Conservation (phyloP, 768 basidiomycete genomes). For the Omphalotus guepiniiformis region DNA sequence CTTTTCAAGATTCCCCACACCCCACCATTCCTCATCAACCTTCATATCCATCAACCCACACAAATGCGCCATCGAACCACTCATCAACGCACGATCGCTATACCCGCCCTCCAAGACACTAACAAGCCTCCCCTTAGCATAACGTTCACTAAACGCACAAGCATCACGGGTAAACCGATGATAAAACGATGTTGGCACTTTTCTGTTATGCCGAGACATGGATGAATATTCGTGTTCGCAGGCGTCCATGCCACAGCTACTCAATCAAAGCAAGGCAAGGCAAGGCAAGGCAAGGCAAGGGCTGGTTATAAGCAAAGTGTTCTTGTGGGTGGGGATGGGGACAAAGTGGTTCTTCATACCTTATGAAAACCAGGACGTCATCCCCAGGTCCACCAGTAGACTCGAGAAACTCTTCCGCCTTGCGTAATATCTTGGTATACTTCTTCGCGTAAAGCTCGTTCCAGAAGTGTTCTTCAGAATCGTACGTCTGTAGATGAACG, state of each 20-base stretch:
- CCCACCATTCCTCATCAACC: conserved; percentile 56
- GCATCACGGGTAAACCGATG: conserved; percentile 76
- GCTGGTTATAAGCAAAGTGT: neutral
- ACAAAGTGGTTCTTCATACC: conserved; percentile 41
- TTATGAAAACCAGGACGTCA: conserved; percentile 82
- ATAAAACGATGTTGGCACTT: conserved; percentile 85
- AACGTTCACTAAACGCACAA: conserved; percentile 55
- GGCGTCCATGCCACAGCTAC: conserved; percentile 91
- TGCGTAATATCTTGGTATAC: conserved; percentile 56
- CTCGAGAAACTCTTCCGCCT: conserved; percentile 68
- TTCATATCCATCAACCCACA: conserved; percentile 47
- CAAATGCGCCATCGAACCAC: conserved; percentile 80
- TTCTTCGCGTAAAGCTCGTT: conserved; percentile 63
- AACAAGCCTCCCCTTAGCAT: conserved; percentile 66
- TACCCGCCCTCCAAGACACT: conserved; percentile 96
- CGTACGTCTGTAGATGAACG: conserved; percentile 74
- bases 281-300: neutral
- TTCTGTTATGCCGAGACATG: conserved; percentile 92
- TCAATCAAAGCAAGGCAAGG: neutral
- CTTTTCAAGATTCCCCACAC: conserved; percentile 50
- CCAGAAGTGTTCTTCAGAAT: conserved; percentile 73
- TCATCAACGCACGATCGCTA: conserved; percentile 82
- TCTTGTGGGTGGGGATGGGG: too few species aligned
- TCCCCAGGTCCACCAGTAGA: conserved; percentile 55
- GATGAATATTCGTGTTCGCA: conserved; percentile 85